phyloP scores from a whole-genome alignment of 2,329 filamentous ascomycete genomes.

The Pestalotiopsis sp. region DNA sequence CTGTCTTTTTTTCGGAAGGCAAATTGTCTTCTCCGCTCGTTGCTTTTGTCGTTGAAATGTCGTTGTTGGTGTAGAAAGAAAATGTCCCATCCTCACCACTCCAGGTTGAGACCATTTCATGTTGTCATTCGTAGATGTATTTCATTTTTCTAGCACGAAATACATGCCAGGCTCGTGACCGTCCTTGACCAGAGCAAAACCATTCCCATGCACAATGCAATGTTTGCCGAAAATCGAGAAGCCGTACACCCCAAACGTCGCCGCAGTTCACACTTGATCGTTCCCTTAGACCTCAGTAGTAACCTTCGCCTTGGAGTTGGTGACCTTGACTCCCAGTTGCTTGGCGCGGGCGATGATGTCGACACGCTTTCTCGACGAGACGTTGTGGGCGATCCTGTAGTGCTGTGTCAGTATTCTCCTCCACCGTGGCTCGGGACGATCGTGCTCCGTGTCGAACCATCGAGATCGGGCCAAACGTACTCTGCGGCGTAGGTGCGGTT shows the following conservation, averaged over 20 bases:
- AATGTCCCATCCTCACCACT: neutral
- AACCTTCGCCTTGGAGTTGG: constrained; percentile 98
- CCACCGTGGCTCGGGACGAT: neutral
- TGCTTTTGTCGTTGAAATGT: neutral
- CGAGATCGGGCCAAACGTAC: constrained; percentile 60
- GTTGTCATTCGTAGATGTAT: constrained; percentile 35
- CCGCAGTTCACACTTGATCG: constrained; percentile 21
- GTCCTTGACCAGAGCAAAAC: constrained; percentile 37
- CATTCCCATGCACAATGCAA: constrained; percentile 36
- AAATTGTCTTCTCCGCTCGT: neutral
- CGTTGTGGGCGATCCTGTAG: constrained; percentile 92
- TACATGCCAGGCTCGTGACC: constrained; percentile 35
- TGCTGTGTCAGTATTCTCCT: constrained; percentile 38
- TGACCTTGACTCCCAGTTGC: constrained; percentile 99
- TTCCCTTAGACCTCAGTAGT: constrained; percentile 81
- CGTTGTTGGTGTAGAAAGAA: neutral
- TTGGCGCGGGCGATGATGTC: constrained; percentile 97
- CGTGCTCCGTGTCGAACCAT: neutral
- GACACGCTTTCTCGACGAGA: constrained; percentile 98
- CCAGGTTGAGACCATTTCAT: constrained; percentile 18
- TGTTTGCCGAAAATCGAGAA: constrained; percentile 36
- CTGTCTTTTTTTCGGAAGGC: neutral
- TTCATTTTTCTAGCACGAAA: constrained; percentile 36
- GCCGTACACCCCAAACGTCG: constrained; percentile 32
- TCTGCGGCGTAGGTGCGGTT: constrained; percentile 99